These are phyloP conservation scores for Boletales sp. DNA, from an alignment of 768 basidiomycete species.

Conservation along the genomic window DNA sequence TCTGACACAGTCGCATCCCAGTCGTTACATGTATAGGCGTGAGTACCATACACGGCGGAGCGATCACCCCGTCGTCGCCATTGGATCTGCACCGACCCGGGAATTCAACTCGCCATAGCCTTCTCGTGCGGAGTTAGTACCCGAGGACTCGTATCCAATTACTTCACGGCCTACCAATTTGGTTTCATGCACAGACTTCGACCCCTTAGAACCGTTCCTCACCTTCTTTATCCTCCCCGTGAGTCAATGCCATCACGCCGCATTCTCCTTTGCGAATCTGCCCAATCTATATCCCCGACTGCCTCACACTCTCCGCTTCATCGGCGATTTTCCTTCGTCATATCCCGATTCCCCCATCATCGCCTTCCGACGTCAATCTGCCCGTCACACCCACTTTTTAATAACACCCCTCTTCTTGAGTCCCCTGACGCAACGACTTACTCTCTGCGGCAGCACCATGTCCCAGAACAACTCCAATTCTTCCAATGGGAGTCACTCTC, in stretches of 20 bases:
- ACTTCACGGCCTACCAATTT: slow-evolving; percentile 30
- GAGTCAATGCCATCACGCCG: slow-evolving; percentile 30
- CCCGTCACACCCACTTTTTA: slow-evolving; percentile 18
- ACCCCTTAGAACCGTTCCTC: slow-evolving; percentile 25
- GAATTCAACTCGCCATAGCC: slow-evolving; percentile 18
- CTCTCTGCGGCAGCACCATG: slow-evolving; percentile 32
- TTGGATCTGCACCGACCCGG: slow-evolving; percentile 25
- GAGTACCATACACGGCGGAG: slow-evolving; percentile 12
- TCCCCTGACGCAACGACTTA: slow-evolving; percentile 22
- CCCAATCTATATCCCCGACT: slow-evolving; percentile 31
- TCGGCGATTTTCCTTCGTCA: slow-evolving; percentile 28
- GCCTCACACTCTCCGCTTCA: slow-evolving; percentile 9
- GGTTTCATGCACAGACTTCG: slow-evolving; percentile 31
- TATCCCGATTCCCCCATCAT: slow-evolving; percentile 28
- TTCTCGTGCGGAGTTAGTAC: slow-evolving; percentile 31
- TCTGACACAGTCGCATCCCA: slow-evolving; percentile 18
- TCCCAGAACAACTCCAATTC: slow-evolving; percentile 47
- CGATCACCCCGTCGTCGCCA: slow-evolving; percentile 24
- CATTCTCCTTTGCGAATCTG: slow-evolving; percentile 23
- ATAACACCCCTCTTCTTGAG: slow-evolving; percentile 22
- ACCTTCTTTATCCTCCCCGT: slow-evolving; percentile 30
- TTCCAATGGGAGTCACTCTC: slow-evolving; percentile 48
- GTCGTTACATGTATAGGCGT: slow-evolving; percentile 2
- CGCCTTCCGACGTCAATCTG: slow-evolving; percentile 20
- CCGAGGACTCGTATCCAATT: slow-evolving; percentile 29